phyloP scores from a whole-genome alignment of 1,284 basidiomycete genomes.

The Rhodotorula glutinis region DNA sequence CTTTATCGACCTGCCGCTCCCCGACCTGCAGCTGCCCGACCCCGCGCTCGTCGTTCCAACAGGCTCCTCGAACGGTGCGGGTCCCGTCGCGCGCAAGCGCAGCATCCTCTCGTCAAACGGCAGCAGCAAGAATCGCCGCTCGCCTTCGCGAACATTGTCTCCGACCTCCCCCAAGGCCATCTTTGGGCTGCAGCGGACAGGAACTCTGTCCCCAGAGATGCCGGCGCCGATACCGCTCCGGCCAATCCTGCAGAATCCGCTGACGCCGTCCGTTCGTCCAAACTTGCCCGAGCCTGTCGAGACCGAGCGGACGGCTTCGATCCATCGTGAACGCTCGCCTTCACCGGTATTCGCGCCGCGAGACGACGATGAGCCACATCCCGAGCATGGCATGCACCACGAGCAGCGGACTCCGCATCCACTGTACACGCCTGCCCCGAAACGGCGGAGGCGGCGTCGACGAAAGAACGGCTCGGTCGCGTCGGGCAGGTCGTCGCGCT shows the following conservation, averaged over 20 bases:
- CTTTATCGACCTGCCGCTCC: constrained; percentile 31
- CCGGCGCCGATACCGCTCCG: constrained; percentile 20
- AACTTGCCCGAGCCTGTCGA: neutral
- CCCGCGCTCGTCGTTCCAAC: constrained; percentile 15
- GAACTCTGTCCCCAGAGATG: constrained; percentile 9
- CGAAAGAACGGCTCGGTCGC: constrained; percentile 32
- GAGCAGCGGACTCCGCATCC: constrained; percentile 30
- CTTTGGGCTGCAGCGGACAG: constrained; percentile 17
- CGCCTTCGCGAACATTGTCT: neutral
- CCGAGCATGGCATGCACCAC: constrained; percentile 14
- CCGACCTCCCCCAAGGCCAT: constrained; percentile 15
- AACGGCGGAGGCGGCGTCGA: constrained; percentile 17
- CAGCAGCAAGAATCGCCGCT: constrained; percentile 3
- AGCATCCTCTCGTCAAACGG: neutral
- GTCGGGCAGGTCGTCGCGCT: constrained; percentile 32
- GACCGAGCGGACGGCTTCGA: constrained; percentile 12
- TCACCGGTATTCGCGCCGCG: constrained; percentile 26
- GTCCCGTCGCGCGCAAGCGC: neutral
- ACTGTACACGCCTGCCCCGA: constrained; percentile 34
- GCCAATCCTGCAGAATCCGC: constrained; percentile 26
- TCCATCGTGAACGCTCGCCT: constrained; percentile 13
- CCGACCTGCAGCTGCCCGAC: constrained; percentile 31
- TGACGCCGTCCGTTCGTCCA: neutral
- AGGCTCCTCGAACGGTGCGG: neutral
- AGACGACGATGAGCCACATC: constrained; percentile 32